Evolutionary conservation across 257 asterid genomes (phyloP), one percentile per base, ranked within the genome.

Genomic region (Petunia axillaris): DNA sequence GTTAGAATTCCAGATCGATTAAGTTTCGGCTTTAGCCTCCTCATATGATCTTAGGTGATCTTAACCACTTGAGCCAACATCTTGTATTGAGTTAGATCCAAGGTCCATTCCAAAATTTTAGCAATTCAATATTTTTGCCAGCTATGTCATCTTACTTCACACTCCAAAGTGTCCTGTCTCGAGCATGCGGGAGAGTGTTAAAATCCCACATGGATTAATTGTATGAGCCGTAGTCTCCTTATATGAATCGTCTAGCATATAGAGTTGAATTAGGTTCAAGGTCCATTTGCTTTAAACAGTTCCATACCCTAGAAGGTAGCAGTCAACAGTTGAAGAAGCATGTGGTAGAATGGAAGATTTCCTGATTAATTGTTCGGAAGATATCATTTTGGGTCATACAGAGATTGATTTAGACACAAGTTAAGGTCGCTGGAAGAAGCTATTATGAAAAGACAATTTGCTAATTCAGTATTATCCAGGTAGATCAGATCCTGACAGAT

Each of bases 41-140:
- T 71, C 48, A 35, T 71, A 48, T 71, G 44, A 48, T 71, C 59
- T 48, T 71, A 48, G 11, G 2, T 71, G 48, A 48, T 71, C 43
- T 43, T 71, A 5, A 71, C 60, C 16, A 48, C 60, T 71, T 48
- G 77, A 48, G 43, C 44, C 35, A 48, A 5, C 41, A 5, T 46
- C 2, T 70, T 9, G 3, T n/a, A 43, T 25, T 46, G 43, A 70
- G 3, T 46, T 35, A 70, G 2, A 11, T 40, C 74, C 6, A 52
- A 52, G 3, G 5, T 52, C 57, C 57, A 52, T 52, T 52, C 25
- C 25, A 25, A 25, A 25, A 9, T 52, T 15, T 52, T 52, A 50
- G 10, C 14, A 0, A 25, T 25, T 25, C 25, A 25, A 25, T 25
- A 9, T 52, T 15, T 52, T 52, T 7, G 10, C 14, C 1, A 13